These are phyloP conservation scores for Spatholobus suberectus DNA, from an alignment of 306 rosid species.

Conservation along the genomic window DNA sequence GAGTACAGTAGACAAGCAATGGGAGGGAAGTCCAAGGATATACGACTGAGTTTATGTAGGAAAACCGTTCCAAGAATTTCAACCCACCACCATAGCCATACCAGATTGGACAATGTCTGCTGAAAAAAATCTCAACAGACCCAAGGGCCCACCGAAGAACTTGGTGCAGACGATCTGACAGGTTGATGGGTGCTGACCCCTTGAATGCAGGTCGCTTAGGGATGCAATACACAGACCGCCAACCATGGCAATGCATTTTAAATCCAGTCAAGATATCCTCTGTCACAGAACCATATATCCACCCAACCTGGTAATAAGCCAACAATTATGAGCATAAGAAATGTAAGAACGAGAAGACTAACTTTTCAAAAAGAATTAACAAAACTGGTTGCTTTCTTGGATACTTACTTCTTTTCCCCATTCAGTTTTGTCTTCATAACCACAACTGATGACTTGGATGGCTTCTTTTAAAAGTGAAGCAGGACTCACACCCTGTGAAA, in stretches of 20 bases:
- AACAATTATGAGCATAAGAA: slow-evolving; percentile 33
- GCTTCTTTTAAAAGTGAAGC: slow-evolving; percentile 92
- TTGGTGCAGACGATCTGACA: slow-evolving; percentile 95
- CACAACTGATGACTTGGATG: slow-evolving; percentile 96
- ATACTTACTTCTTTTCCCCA: slow-evolving; percentile 95
- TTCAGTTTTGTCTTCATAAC: slow-evolving; percentile 95
- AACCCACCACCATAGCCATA: slow-evolving; percentile 95
- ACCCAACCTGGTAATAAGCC: slow-evolving; percentile 72
- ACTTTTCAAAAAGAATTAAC: neutral
- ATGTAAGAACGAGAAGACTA: slow-evolving; percentile 22
- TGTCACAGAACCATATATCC: slow-evolving; percentile 98
- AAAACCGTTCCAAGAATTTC: slow-evolving; percentile 83
- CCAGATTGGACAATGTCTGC: slow-evolving; percentile 95
- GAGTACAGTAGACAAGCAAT: slow-evolving; percentile 84
- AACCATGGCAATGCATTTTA: slow-evolving; percentile 99
- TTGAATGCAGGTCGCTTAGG: slow-evolving; percentile 92
- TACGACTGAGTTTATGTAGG: slow-evolving; percentile 88
- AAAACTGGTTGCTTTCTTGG: neutral
- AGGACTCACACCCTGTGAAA: slow-evolving; percentile 65
- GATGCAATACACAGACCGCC: slow-evolving; percentile 97
- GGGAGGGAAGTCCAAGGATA: slow-evolving; percentile 96
- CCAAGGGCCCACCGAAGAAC: slow-evolving; percentile 99
- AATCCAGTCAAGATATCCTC: slow-evolving; percentile 99
- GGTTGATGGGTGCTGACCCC: slow-evolving; percentile 97
- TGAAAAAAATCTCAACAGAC: slow-evolving; percentile 94